Percentiles rank a stretch among this genome's conserved stretches.
phyloP scores from a whole-genome alignment of 305 asterid species.

The Fraxinus baroniana region DNA sequence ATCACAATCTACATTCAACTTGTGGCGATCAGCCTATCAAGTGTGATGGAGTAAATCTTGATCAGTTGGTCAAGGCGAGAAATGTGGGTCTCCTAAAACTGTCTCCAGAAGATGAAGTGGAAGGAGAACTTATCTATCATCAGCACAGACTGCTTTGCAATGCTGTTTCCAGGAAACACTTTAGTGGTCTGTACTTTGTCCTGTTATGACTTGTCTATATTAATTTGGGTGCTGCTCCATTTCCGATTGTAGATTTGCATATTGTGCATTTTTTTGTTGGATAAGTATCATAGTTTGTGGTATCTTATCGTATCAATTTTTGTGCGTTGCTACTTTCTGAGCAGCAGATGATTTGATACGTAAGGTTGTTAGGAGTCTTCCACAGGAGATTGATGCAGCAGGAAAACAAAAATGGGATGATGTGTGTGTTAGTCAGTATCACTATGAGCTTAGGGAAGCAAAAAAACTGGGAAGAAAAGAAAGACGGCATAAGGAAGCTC shows the following conservation, averaged over 20 bases:
- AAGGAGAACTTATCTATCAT: slow-evolving; percentile 82
- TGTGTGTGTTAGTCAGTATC: slow-evolving; percentile 75
- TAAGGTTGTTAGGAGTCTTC: slow-evolving; percentile 70
- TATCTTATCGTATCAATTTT: slow-evolving; percentile 17
- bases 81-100: slow-evolving; percentile 51
- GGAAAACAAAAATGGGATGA: slow-evolving; percentile 81
- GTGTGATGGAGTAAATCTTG: slow-evolving; percentile 45
- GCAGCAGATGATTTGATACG: slow-evolving; percentile 77
- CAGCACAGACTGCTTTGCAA: slow-evolving; percentile 64
- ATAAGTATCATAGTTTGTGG: slow-evolving; percentile 8
- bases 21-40: slow-evolving; percentile 38
- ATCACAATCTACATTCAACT: slow-evolving; percentile 37
- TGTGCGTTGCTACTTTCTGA: slow-evolving; percentile 19
- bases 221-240: slow-evolving; percentile 2
- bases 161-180: slow-evolving; percentile 50
- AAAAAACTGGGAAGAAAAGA: slow-evolving; percentile 93
- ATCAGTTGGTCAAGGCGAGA: slow-evolving; percentile 51
- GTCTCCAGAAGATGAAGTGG: slow-evolving; percentile 92
- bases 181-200: slow-evolving; percentile 58
- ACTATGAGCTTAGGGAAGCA: slow-evolving; percentile 77
- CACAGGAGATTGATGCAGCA: slow-evolving; percentile 64
- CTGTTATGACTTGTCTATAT: slow-evolving; percentile 16
- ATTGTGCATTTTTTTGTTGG: slow-evolving; percentile 9
- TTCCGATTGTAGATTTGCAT: background rate
- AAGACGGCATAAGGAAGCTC: slow-evolving; percentile 94